Base-by-base conservation (phyloP, 495 filamentous ascomycete species). In the Lasiosphaeris hirsuta region DNA sequence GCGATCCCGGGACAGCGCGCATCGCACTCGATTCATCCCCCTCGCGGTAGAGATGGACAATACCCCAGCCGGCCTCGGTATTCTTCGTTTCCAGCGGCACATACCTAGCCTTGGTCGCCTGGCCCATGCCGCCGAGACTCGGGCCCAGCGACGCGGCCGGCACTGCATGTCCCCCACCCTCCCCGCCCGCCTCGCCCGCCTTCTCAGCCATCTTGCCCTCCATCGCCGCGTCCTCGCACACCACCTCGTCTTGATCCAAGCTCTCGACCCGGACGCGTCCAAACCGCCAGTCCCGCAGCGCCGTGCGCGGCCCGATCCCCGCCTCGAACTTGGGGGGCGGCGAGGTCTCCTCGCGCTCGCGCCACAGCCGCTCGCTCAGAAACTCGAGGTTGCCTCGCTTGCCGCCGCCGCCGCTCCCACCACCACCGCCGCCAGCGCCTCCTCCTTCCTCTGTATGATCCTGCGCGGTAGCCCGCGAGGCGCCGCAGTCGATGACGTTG, bases 11-110 rank as follows among this genome's bases (percentile, higher is more conserved):
- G 13, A 9, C 18, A 7, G 46, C 55, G 56, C 63, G 65, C 69
- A 60, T 75, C 69, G 37, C 84, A 48, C 55, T 50, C 35, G 79
- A 76, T 8, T 86, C 90, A 52, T 90, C 81, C 5, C 80, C 81
- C 72, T 98, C 94, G 2, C 92, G 82, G 62, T 97, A 98, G 5
- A 98, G 76, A 72, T 96, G 94, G 13, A 98, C 92, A 19, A 97
- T 84, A 0, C 94, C 94, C 86, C 89, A 97, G 10, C 93, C 88
- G 33, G 92, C 80, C 57, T 96, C 89, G 14, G 89, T 88, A 58
- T 87, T 83, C 70, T 89, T 86, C 23, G 83, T 79, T 59, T 89
- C 86, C 0, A 91, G 75, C 3, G 89, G 87, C 18, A 92, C 75
- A 63, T 87, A 96, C 59, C 81, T 81, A 39, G 89, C 94, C 72